Base-by-base conservation (phyloP, 176 grass and related monocot species). In the Ensete glaucum region DNA sequence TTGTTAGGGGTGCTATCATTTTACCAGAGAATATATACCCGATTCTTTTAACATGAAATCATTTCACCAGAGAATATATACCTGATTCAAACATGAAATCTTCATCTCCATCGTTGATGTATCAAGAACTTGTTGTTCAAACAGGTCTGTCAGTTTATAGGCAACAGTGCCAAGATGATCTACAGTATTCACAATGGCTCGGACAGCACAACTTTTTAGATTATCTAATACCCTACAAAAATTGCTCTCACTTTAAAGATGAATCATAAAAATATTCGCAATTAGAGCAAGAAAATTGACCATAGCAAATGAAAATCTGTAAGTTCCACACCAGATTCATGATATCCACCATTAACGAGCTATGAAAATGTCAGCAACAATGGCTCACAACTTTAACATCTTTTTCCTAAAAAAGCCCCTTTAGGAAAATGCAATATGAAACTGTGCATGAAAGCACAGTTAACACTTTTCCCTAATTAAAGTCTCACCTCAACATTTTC, bases 101-200 rank as follows among this genome's bases (percentile, higher is more conserved):
- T 89, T 91, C 21, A 78, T 76, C 81, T 99, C 90, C 9, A 99
- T 24, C 64, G 79, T 78, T 21, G 88, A 79, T 12, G 86, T 52
- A 73, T 99, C 91, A 65, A 86, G 78, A 49, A 79, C 82, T 76
- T 99, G 86, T 77, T 99, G 90, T 53, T 99, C 95, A 80, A 89
- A 91, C 72, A 94, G 21, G 82, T 91, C 91, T 22, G 90, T 91
- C 62, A 99, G 58, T 67, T 99, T 99, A 84, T 77, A 99, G 24
- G 95, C 91, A 8, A 99, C 91, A 6, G 95, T 99, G 64, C 95
- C 95, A 13, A 99, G 88, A 67, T 99, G 95, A 73, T 99, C 95
- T 3, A 99, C 91, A 53, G 90, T 90, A 25, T 94, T 99, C 53
- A 99, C 95, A 78, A 99, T 79, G 20, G 95, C 90, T 74, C 91